Conservation (phyloP, 169 alveolate species). For the Eimeria maxima region DNA sequence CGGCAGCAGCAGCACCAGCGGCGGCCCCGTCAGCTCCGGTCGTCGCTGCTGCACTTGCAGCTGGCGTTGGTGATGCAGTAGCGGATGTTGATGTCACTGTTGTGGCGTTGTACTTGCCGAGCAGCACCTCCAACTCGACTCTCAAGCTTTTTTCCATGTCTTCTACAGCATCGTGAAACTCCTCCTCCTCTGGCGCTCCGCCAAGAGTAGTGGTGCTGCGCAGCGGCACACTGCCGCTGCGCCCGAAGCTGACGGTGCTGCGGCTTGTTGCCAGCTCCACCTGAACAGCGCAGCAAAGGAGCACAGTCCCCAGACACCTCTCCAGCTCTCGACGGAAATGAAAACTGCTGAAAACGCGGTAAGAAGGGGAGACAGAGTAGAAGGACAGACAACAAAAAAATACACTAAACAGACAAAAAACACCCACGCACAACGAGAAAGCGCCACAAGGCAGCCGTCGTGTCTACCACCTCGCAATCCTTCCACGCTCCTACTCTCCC, state of each 20-base stretch:
- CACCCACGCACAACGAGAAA: no score
- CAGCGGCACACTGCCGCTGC: slow-evolving; percentile 22
- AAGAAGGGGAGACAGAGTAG: background rate
- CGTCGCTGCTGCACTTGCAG: background rate
- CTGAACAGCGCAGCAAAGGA: background rate
- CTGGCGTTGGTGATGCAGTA: background rate
- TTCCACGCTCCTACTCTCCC: no score
- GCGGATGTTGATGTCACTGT: slow-evolving; percentile 10
- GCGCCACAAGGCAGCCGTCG: no score
- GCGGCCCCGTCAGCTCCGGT: no score
- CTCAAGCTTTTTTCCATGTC: slow-evolving; percentile 84
- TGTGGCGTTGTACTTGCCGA: slow-evolving; percentile 54
- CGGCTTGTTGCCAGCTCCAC: slow-evolving; percentile 30
- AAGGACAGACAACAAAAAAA: background rate
- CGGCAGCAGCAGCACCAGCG: background rate
- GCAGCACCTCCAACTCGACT: slow-evolving; percentile 73
- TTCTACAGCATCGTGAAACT: slow-evolving; percentile 87
- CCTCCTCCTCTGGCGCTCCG: slow-evolving; percentile 83
- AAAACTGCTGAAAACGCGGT: no score
- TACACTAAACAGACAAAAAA: background rate
- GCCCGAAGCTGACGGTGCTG: slow-evolving; percentile 67
- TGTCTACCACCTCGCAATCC: no score
- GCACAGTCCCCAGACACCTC: background rate
- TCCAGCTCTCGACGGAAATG: background rate
- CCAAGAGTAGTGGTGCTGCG: slow-evolving; percentile 39